Evolutionary conservation across 169 alveolate genomes (phyloP).

Genomic region (Cryptosporidium andersoni): DNA sequence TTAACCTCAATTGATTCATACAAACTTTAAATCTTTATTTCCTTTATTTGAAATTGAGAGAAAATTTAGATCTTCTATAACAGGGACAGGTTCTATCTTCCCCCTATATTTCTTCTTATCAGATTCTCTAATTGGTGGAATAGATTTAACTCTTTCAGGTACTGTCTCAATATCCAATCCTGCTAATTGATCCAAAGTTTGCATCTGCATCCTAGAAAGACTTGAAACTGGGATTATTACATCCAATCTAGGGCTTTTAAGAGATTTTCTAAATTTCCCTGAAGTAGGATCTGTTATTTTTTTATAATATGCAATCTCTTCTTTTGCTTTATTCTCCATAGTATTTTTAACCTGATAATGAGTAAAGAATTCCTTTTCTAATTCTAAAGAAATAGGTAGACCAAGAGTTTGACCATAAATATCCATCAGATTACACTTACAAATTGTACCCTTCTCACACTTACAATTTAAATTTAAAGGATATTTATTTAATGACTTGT

Average conservation of each 20-base stretch:
- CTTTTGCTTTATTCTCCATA: not conserved
- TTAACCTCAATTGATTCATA: not conserved
- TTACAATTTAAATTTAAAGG: slow-evolving; percentile 17
- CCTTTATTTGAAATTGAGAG: not conserved
- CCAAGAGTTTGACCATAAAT: slow-evolving; percentile 38
- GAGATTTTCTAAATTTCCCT: not conserved
- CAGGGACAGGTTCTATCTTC: slow-evolving; percentile 45
- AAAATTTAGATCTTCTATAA: slow-evolving; percentile 6
- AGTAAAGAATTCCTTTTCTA: slow-evolving; percentile 45
- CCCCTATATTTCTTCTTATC: not conserved
- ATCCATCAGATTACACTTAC: slow-evolving; percentile 20
- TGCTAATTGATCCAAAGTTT: slow-evolving; percentile 49
- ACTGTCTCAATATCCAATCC: slow-evolving; percentile 27
- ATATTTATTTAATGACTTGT: not conserved
- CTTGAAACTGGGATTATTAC: slow-evolving; percentile 21
- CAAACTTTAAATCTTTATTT: not conserved
- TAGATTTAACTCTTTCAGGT: not conserved
- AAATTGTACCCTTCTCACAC: slow-evolving; percentile 6
- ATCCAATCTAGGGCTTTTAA: slow-evolving; percentile 6
- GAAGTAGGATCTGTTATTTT: not conserved
- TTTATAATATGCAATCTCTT: slow-evolving; percentile 25
- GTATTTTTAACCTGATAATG: not conserved
- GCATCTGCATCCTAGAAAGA: slow-evolving; percentile 28
- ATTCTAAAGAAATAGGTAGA: slow-evolving; percentile 38
- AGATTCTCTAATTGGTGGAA: slow-evolving; percentile 46